Percentiles rank a stretch among this genome's conserved stretches.
Conservation (phyloP, 1,139 yeast genomes). For the Saccharomyces hybrid region DNA sequence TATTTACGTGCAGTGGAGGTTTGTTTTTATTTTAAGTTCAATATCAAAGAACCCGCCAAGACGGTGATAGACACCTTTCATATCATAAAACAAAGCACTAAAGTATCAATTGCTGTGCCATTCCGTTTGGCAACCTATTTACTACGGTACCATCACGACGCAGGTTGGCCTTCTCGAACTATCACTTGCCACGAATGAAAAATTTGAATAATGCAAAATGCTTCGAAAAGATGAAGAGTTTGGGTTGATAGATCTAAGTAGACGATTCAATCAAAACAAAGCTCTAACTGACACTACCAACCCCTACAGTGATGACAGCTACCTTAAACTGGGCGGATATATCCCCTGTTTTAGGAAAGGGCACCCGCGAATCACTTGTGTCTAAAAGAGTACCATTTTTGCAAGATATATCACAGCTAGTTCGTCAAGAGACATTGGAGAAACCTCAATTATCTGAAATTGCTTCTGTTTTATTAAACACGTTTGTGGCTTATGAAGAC, state of each 20-base stretch:
- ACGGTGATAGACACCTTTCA: no score
- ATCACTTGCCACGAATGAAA: not conserved
- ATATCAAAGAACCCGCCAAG: no score
- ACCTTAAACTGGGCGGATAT: conserved; percentile 17
- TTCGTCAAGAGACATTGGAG: conserved; percentile 16
- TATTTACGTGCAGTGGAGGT: not conserved
- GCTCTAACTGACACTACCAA: not conserved
- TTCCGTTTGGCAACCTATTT: no score
- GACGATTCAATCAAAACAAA: not conserved
- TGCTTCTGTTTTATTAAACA: conserved; percentile 34
- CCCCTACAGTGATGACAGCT: not conserved
- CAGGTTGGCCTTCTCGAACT: not conserved
- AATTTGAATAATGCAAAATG: not conserved
- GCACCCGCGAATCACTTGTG: conserved; percentile 17
- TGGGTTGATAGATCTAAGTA: not conserved
- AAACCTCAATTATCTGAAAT: conserved; percentile 20
- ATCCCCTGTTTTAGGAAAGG: conserved; percentile 15
- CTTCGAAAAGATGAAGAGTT: not conserved
- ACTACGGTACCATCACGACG: not conserved
- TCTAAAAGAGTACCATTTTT: conserved; percentile 19
- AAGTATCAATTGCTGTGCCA: no score
- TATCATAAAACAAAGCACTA: no score
- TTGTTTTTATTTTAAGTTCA: not conserved
- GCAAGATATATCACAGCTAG: conserved; percentile 12
- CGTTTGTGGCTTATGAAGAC: conserved; percentile 41